phyloP scores from a whole-genome alignment of 805 yeast genomes.

The Metschnikowia kunwiensis region DNA sequence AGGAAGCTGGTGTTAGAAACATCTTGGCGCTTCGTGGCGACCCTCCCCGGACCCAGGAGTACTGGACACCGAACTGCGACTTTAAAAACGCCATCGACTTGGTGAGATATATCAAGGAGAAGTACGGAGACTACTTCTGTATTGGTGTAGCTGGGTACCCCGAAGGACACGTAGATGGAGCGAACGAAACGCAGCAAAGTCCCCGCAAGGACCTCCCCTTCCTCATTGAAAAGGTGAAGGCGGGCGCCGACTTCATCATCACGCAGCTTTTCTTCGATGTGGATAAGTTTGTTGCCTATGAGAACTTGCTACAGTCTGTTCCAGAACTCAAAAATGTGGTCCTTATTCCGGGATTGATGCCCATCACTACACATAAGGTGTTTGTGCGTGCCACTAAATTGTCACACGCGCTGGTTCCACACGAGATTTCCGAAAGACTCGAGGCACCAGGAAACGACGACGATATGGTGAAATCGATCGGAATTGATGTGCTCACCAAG shows the following conservation, averaged over 20 bases:
- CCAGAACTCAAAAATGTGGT: constrained; percentile 47
- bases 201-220: constrained; percentile 70
- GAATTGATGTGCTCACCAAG: constrained; percentile 69
- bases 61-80: constrained; percentile 51
- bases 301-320: constrained; percentile 44
- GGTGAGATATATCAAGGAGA: constrained; percentile 68
- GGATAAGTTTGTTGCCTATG: constrained; percentile 69
- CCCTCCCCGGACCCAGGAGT: constrained; percentile 79
- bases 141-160: constrained; percentile 98
- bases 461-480: constrained; percentile 75
- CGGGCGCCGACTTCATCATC: constrained; percentile 92
- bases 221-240: constrained; percentile 78
- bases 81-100: constrained; percentile 83
- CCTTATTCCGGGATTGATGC: constrained; percentile 87
- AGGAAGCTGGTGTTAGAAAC: constrained; percentile 75
- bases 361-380: constrained; percentile 77
- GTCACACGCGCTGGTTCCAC: constrained; percentile 82
- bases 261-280: constrained; percentile 91
- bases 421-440: constrained; percentile 47
- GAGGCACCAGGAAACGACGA: constrained; percentile 61
- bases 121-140: constrained; percentile 80
- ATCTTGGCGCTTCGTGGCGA: constrained; percentile 94
- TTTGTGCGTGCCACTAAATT: constrained; percentile 86
- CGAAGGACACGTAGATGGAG: constrained; percentile 93
- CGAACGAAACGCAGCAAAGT: constrained; percentile 63